phyloP scores from a whole-genome alignment of 2,329 filamentous ascomycete genomes.

The Graphilbum sp. region DNA sequence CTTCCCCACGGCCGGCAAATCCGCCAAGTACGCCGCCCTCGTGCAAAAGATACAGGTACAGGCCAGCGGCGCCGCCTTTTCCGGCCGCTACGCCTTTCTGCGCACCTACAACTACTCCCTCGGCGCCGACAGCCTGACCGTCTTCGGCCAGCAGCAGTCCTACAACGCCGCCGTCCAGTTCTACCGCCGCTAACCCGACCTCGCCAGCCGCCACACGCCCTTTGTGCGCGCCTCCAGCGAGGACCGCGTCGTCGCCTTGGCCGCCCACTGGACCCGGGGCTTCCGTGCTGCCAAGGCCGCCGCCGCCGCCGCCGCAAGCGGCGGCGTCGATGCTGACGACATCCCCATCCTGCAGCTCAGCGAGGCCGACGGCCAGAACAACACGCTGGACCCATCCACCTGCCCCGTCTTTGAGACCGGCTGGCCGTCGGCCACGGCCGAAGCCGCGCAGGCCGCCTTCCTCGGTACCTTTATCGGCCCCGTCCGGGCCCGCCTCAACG shows the following conservation, averaged over 20 bases:
- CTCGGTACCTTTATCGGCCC: conserved; percentile 43
- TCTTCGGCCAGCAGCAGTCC: conserved; percentile 52
- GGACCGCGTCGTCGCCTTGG: conserved; percentile 34
- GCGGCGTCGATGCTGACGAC: conserved; percentile 10
- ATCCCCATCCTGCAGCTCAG: conserved; percentile 43
- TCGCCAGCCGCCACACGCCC: conserved; percentile 34
- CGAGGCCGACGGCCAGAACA: conserved; percentile 52
- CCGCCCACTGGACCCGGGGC: conserved; percentile 57
- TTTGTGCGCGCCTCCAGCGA: conserved; percentile 25
- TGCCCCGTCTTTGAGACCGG: conserved; percentile 43
- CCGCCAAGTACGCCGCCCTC: conserved; percentile 41
- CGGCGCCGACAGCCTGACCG: conserved; percentile 30
- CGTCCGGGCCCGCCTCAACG: conserved; percentile 54
- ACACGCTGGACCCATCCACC: conserved; percentile 54
- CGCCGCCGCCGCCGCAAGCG: conserved; percentile 3
- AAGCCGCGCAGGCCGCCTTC: conserved; percentile 39
- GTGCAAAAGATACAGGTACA: conserved; percentile 45
- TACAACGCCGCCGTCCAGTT: conserved; percentile 60
- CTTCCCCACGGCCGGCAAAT: conserved; percentile 57
- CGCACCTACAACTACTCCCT: conserved; percentile 54
- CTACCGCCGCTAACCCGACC: conserved; percentile 50
- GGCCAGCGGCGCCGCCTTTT: conserved; percentile 34
- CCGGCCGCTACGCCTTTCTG: conserved; percentile 51
- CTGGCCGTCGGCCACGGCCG: conserved; percentile 33
- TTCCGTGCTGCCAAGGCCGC: conserved; percentile 40